Evolutionary conservation across 352 stramenopile genomes (phyloP).

Genomic region (Phytophthora idaei): DNA sequence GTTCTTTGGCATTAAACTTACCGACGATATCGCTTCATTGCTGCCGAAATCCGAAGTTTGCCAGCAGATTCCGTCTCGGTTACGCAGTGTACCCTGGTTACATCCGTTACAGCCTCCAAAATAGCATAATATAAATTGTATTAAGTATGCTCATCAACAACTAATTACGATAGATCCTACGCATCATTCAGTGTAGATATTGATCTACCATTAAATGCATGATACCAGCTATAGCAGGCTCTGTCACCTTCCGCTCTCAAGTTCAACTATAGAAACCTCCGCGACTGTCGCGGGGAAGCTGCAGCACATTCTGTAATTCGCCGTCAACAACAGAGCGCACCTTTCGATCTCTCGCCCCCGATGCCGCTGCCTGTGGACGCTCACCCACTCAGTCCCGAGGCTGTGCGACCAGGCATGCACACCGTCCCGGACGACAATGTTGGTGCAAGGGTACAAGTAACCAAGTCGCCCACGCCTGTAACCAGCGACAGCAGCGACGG

Average conservation of each 20-base stretch:
- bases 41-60: too few species aligned
- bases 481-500: slow-evolving; percentile 36
- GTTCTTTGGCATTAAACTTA: too few species aligned
- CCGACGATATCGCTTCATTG: too few species aligned
- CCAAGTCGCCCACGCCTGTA: slow-evolving; percentile 32
- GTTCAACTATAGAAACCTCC: slow-evolving; percentile 32
- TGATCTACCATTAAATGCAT: not conserved
- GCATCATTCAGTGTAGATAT: too few species aligned
- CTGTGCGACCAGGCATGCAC: slow-evolving; percentile 26
- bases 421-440: slow-evolving; percentile 20
- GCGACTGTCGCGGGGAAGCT: not conserved
- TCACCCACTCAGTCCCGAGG: slow-evolving; percentile 16
- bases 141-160: not conserved
- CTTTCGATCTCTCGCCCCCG: not conserved
- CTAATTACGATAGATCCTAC: not conserved
- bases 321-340: not conserved
- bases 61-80: too few species aligned
- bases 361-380: slow-evolving; percentile 38
- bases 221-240: slow-evolving; percentile 1
- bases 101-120: slow-evolving; percentile 10
- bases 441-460: slow-evolving; percentile 17
- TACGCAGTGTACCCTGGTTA: not conserved
- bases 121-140: not conserved
- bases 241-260: slow-evolving; percentile 4
- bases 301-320: slow-evolving; percentile 24